Evolutionary conservation across 1,139 yeast species (phyloP), one percentile per base, ranked within the genome.

Genomic region (Suhomyces atakaporum): DNA sequence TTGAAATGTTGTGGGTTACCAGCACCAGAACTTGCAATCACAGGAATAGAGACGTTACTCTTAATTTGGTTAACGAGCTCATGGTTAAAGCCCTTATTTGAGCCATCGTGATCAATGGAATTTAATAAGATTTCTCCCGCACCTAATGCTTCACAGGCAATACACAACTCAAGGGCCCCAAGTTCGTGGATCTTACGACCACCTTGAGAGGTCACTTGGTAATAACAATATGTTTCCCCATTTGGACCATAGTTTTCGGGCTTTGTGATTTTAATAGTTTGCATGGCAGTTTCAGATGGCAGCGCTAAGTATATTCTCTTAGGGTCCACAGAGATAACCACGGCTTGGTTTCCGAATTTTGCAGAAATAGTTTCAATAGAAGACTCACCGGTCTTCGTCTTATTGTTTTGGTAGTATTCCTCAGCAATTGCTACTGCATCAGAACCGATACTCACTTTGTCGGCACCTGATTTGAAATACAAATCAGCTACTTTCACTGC

Each of bases 1-100:
- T 77, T 79, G 59, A 92, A 92, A 63, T 92, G 97, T 39, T 70
- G 75, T 2, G 98, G 98, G 25, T 69, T 79, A 30, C 98, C 98
- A 5, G 98, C 98, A 33, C 98, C 98, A 41, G 95, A 84, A 14
- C 97, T 88, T 0, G 98, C 97, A 60, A 92, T 92, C 1, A 92
- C 97, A 0, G 98, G 98, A 34, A 92, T 84, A 1, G 73, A 67
- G 7, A 88, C 95, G 0, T 84, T 81, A 2, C 69, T 53, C 55
- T 92, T 92, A 40, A 88, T 81, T 53, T 85, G 94, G 13, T 73
- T 66, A 35, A 92, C 78, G 33, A 92, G 71, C 57, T 92, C 97
- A 39, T 88, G 69, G 53, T 92, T 97, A 57, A 78, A 92, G 0
- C 98, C 98, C 18, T 87, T 78, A 58, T 92, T 92, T 8, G 96